These are phyloP conservation scores for Globisporangium abappressorium DNA, from an alignment of 352 stramenopile species.

Conservation along the genomic window DNA sequence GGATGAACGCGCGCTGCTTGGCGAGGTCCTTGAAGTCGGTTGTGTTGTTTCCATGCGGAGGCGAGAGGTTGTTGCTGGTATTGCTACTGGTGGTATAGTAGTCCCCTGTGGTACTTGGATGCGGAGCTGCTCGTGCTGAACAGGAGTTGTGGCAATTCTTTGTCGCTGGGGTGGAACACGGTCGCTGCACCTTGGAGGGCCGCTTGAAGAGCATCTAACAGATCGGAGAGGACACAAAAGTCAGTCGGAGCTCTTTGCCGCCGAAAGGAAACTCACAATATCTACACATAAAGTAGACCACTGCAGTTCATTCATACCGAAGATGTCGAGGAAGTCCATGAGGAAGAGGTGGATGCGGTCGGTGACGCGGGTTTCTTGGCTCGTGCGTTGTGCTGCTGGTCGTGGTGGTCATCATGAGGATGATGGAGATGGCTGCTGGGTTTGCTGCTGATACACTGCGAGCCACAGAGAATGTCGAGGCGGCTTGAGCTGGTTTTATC, in stretches of 20 bases:
- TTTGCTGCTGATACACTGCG: not conserved
- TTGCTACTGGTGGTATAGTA: not conserved
- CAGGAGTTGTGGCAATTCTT: not conserved
- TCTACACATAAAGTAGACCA: not conserved
- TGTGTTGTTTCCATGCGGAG: not conserved
- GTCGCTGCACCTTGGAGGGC: conserved; percentile 15
- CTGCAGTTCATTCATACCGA: conserved; percentile 5
- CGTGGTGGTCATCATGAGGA: not conserved
- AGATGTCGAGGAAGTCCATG: conserved; percentile 5
- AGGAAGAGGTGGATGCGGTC: conserved; percentile 4
- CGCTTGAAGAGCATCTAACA: conserved; percentile 12
- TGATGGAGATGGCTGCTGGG: not conserved
- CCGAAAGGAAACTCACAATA: too few relatives aligned
- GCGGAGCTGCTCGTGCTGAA: not conserved
- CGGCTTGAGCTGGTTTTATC: not conserved
- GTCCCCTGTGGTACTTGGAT: not conserved
- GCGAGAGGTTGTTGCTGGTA: not conserved
- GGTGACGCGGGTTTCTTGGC: not conserved
- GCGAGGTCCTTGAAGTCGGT: conserved; percentile 40
- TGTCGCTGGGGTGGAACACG: conserved; percentile 14
- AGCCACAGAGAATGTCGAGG: not conserved
- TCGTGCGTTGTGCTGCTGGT: not conserved
- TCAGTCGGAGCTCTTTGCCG: too few relatives aligned
- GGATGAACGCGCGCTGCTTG: conserved; percentile 62
- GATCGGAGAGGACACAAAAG: too few relatives aligned